A percentile compares a stretch with the other conserved stretches of the same genome.
These are phyloP conservation scores for Tephrocybe sp. DNA, from an alignment of 768 basidiomycete species.

Conservation along the genomic window DNA sequence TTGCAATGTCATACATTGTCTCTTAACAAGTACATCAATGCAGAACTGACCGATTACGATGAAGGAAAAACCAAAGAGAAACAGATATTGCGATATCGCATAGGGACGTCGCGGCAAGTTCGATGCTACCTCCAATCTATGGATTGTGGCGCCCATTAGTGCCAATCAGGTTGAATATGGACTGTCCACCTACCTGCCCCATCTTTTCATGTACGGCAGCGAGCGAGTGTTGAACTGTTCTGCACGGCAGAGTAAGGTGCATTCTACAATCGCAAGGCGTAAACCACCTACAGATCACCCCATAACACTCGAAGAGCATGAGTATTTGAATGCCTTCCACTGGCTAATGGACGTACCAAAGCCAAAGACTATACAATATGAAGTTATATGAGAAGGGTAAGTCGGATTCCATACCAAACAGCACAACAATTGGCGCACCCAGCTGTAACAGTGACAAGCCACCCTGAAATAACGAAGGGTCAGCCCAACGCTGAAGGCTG, in stretches of 20 bases:
- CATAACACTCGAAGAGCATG: slow-evolving; percentile 3
- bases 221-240: slow-evolving; percentile 4
- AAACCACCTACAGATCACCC: slow-evolving; percentile 12
- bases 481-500: background rate
- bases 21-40: too few relatives aligned
- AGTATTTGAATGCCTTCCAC: background rate
- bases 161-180: background rate
- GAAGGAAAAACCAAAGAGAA: slow-evolving; percentile 9
- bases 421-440: background rate
- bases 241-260: too few relatives aligned
- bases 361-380: slow-evolving; percentile 3
- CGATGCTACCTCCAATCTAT: slow-evolving; percentile 12
- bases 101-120: slow-evolving; percentile 11
- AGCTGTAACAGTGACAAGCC: slow-evolving; percentile 9
- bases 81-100: slow-evolving; percentile 12
- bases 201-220: slow-evolving; percentile 10
- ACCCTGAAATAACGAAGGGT: background rate
- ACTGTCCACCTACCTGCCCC: slow-evolving; percentile 4
- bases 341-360: background rate
- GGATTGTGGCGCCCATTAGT: background rate
- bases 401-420: background rate
- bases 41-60: slow-evolving; percentile 3
- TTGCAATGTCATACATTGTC: too few relatives aligned
- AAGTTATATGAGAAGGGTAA: background rate
- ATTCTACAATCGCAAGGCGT: too few relatives aligned